Evolutionary conservation across 1,139 yeast genomes (phyloP), one percentile per base, ranked within the genome.

Genomic region (Saccharomyces hybrid): DNA sequence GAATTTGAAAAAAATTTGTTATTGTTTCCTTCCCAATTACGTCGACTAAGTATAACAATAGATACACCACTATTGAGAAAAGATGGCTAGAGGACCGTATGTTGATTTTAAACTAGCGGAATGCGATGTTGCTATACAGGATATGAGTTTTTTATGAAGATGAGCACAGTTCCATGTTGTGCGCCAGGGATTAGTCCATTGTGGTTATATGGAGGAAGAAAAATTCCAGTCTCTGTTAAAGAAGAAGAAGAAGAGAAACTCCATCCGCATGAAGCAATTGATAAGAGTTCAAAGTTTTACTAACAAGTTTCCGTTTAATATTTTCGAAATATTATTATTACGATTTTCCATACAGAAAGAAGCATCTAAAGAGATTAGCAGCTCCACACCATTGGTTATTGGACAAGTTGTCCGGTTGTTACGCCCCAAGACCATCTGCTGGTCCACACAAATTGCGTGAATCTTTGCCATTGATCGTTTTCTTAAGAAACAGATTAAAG

Each of bases 381-480:
- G 97, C 97, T 76, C 99, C 99, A 83, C 87, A 91, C 83, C 99
- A 95, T 87, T 95, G 99, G 99, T 88, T 95, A 96, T 88, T 95
- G 84, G 99, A 93, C 96, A 95, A 95, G 83, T 84, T 95, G 82
- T 88, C 97, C 77, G 99, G 99, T 76, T 83, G 90, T 75, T 93
- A 93, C 78, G 99, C 99, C 68, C 99, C 99, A 82, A 91, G 98
- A 84, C 96, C 98, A 75, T 89, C 97, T 64, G 86, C 96, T 69
- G 99, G 99, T 83, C 99, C 99, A 76, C 99, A 93, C 86, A 93
- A 93, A 82, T 85, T 91, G 79, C 87, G 99, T 81, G 99, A 93
- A 82, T 93, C 97, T 60, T 87, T 93, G 75, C 99, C 99, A 76
- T 86, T 93, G 80, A 84, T 93, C 74, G 93, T 93, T 70, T 93